Evolutionary conservation across 345 rosid species (phyloP).

Genomic region (Euphorbia lathyris): DNA sequence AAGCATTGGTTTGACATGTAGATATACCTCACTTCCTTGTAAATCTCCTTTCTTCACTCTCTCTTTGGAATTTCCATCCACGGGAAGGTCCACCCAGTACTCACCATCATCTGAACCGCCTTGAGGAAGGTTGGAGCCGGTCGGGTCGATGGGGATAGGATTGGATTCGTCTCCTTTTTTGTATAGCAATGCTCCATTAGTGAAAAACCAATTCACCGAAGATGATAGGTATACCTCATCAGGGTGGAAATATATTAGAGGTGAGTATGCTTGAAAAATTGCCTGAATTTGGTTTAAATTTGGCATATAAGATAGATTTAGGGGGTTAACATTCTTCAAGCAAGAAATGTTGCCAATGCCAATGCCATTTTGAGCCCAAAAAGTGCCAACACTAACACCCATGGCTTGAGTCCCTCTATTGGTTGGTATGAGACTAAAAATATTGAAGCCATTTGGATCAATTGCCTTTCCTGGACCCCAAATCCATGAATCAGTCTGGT

Average conservation of each 20-base stretch:
- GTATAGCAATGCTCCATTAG: conserved; percentile 69
- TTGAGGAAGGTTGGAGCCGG: conserved; percentile 80
- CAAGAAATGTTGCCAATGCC: conserved; percentile 32
- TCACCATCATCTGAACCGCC: conserved; percentile 68
- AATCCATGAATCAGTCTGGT: conserved; percentile 42
- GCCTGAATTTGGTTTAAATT: conserved; percentile 44
- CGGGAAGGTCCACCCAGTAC: conserved; percentile 80
- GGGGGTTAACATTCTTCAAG: conserved; percentile 47
- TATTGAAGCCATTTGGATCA: conserved; percentile 31
- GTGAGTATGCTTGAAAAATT: conserved; percentile 54
- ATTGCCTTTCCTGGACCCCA: conserved; percentile 46
- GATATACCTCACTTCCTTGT: conserved; percentile 41
- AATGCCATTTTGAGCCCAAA: conserved; percentile 32
- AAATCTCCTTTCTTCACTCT: conserved; percentile 69
- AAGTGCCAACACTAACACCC: conserved; percentile 65
- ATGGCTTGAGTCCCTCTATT: conserved; percentile 46
- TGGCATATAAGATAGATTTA: conserved; percentile 52
- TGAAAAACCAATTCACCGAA: conserved; percentile 69
- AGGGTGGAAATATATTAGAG: conserved; percentile 65
- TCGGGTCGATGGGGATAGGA: conserved; percentile 44
- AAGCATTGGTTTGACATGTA: conserved; percentile 70
- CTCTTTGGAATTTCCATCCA: conserved; percentile 41
- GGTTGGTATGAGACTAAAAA: conserved; percentile 42
- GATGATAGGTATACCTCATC: conserved; percentile 70
- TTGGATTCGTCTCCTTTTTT: conserved; percentile 61